Conservation (phyloP, 23 red algal genomes). For the Cyanidiococcus yangmingshanensis region DNA sequence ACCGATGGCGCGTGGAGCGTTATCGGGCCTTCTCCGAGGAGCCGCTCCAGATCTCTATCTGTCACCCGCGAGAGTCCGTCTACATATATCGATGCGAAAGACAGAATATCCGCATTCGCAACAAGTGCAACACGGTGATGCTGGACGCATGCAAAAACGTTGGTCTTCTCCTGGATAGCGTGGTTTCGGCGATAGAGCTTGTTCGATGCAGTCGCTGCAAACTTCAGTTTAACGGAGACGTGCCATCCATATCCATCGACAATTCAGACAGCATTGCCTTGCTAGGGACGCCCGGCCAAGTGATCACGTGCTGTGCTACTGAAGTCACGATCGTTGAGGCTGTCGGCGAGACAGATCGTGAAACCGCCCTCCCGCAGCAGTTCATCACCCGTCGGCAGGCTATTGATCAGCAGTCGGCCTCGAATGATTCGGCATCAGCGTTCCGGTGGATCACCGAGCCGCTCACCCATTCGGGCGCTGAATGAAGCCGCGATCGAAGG, state of each 20-base stretch:
- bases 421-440: background rate
- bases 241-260: slow-evolving; percentile 12
- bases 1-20: slow-evolving; percentile 2
- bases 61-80: slow-evolving; percentile 11
- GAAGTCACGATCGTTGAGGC: background rate
- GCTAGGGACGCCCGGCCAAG: background rate
- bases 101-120: background rate
- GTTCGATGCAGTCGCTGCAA: background rate
- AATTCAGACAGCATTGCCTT: background rate
- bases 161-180: background rate
- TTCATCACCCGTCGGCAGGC: slow-evolving; percentile 13
- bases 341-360: background rate
- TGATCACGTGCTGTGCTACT: slow-evolving; percentile 11
- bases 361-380: slow-evolving; percentile 4
- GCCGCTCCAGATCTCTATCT: background rate
- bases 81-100: background rate
- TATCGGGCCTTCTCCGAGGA: background rate
- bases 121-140: slow-evolving; percentile 12
- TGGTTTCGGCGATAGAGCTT: slow-evolving; percentile 2
- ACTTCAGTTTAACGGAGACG: background rate
- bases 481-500: slow-evolving; percentile 8
- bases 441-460: slow-evolving; percentile 5
- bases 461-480: slow-evolving; percentile 18
- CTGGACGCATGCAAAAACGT: slow-evolving; percentile 1
- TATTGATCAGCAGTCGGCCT: background rate